Percentiles rank a stretch among this genome's conserved stretches.
phyloP scores from a whole-genome alignment of 768 basidiomycete species.

The Mycena vulgaris region DNA sequence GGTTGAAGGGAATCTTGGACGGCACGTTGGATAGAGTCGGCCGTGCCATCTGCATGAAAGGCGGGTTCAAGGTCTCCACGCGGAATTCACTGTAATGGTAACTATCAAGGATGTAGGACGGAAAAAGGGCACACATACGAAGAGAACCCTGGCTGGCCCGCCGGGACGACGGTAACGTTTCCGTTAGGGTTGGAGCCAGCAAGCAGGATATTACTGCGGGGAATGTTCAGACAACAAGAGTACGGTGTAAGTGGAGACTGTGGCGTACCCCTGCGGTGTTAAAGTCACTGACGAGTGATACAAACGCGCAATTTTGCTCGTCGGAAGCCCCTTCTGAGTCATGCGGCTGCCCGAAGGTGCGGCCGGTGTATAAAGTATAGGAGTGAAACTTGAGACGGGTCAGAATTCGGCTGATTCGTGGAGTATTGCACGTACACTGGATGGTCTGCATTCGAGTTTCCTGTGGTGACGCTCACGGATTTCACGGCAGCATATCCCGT shows the following conservation, averaged over 20 bases:
- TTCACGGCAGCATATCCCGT: constrained; percentile 45
- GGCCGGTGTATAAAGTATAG: constrained; percentile 59
- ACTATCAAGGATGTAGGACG: neutral
- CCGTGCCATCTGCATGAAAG: too few species aligned
- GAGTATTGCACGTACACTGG: constrained; percentile 51
- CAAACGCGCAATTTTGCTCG: constrained; percentile 25
- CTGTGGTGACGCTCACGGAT: constrained; percentile 49
- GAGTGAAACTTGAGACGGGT: constrained; percentile 40
- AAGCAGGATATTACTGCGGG: too few species aligned
- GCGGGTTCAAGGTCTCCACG: constrained; percentile 48
- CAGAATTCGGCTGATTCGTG: neutral
- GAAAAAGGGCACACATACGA: constrained; percentile 10
- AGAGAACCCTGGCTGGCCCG: constrained; percentile 36
- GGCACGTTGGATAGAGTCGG: constrained; percentile 44
- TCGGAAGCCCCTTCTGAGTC: constrained; percentile 47
- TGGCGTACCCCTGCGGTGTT: too few species aligned
- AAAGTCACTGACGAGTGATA: constrained; percentile 24
- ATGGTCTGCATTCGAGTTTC: constrained; percentile 62
- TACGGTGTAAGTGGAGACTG: too few species aligned
- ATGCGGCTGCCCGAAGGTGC: too few species aligned
- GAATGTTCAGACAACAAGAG: too few species aligned
- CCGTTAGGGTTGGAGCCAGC: constrained; percentile 36
- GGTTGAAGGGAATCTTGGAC: constrained; percentile 45
- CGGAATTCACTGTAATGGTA: constrained; percentile 46
- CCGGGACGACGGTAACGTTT: constrained; percentile 25